Evolutionary conservation across 768 basidiomycete genomes (phyloP).

Genomic region (Suillus placidus): DNA sequence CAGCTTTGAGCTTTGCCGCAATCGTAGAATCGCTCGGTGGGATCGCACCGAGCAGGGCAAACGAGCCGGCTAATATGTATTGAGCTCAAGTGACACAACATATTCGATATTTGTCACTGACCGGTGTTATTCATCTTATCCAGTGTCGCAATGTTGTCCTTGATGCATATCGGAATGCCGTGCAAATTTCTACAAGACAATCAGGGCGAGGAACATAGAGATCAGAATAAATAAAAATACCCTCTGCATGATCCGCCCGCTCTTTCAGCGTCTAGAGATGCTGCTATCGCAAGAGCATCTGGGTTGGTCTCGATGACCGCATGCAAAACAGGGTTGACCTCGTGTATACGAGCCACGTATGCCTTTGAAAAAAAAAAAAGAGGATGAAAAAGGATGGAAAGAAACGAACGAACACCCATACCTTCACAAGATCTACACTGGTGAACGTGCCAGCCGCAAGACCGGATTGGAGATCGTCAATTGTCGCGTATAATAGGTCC

Average conservation of each 20-base stretch:
- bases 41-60: slow-evolving; percentile 5
- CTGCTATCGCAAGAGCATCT: background rate
- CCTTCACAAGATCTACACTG: slow-evolving; percentile 1
- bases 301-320: slow-evolving; percentile 3
- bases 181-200: background rate
- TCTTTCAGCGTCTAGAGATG: slow-evolving; percentile 6
- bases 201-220: background rate
- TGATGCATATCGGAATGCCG: slow-evolving; percentile 6
- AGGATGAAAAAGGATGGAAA: background rate
- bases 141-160: slow-evolving; percentile 1
- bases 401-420: background rate
- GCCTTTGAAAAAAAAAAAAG: background rate
- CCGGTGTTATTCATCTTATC: slow-evolving; percentile 10
- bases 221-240: background rate
- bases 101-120: background rate
- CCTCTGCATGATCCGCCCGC: background rate
- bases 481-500: slow-evolving; percentile 3
- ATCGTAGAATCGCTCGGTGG: slow-evolving; percentile 8
- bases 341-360: slow-evolving; percentile 7
- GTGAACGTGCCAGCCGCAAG: slow-evolving; percentile 5
- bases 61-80: background rate
- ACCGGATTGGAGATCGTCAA: slow-evolving; percentile 4
- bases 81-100: background rate
- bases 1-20: slow-evolving; percentile 5
- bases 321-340: slow-evolving; percentile 3